Base-by-base conservation (phyloP, 2,329 filamentous ascomycete genomes). In the Zasmidium cellare region DNA sequence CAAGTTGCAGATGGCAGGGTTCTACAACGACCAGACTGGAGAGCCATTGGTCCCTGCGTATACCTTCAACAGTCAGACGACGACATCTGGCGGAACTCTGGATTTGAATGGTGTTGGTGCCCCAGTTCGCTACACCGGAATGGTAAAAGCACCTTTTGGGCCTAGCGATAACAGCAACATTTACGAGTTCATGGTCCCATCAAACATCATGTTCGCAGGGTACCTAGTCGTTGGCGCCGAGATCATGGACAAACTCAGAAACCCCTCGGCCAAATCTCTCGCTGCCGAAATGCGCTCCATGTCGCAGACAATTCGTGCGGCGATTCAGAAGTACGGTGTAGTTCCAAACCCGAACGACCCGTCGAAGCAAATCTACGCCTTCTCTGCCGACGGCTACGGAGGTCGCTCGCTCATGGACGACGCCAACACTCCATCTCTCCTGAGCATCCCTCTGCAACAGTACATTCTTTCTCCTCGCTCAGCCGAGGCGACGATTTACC, bases 131-230 rank as follows among this genome's bases (percentile, higher is more conserved):
- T 76, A 76, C 53, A 81, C 78, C 19, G 79, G 79, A 3, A 70
- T 82, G 18, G 75, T 82, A 53, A 72, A 79, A 41, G 79, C 76
- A 3, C 78, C 76, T 11, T 82, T 82, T 69, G 73, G 80, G 11
- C 80, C 80, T 2, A 78, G 76, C 25, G 80, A 82, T 62, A 79
- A 82, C 63, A 65, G 76, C 0, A 80, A 78, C 7, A 80, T 81
- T 49, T 81, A 74, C 61, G 78, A 81, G 61, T 69, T 79, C 51
- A 77, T 78, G 67, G 77, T 81, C 20, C 79, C 79, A 0, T 71
- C 76, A 54, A 83, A 82, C 54, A 91, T 91, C 87, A 90, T 91
- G 87, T 87, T 91, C 64, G 80, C 86, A 28, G 76, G 82, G 19
- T 89, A 86, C 65, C 80, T 92, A 2, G 75, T 76, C 11, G 76